Percentiles rank a stretch among this genome's conserved stretches.
phyloP scores from a whole-genome alignment of 2,329 filamentous ascomycete species.

The Pestalotiopsis fici region DNA sequence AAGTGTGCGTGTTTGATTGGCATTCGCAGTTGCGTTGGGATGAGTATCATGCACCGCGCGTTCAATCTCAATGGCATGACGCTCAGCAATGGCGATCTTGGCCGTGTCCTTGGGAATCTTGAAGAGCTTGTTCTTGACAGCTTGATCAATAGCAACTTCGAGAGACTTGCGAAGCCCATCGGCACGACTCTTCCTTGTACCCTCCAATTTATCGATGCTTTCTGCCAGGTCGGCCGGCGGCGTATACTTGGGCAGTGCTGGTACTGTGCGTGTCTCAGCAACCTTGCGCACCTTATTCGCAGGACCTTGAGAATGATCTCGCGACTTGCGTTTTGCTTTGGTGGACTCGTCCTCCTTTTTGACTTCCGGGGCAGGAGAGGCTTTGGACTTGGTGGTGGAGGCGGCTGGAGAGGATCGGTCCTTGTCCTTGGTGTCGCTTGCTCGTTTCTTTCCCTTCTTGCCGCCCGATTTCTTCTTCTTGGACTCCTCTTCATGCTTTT shows the following conservation, averaged over 20 bases:
- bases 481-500: constrained; percentile 63
- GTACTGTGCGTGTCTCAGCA: constrained; percentile 46
- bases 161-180: constrained; percentile 73
- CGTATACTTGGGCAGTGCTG: constrained; percentile 41
- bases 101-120: constrained; percentile 64
- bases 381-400: constrained; percentile 38
- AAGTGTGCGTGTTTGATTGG: constrained; percentile 71
- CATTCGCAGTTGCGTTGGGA: constrained; percentile 52
- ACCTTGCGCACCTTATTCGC: constrained; percentile 55
- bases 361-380: constrained; percentile 36
- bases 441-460: constrained; percentile 56
- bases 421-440: constrained; percentile 65
- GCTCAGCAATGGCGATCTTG: constrained; percentile 65
- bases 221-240: constrained; percentile 53
- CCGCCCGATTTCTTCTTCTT: constrained; percentile 62
- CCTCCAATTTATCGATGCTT: constrained; percentile 57
- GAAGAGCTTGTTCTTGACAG: constrained; percentile 67
- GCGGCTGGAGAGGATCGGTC: constrained; percentile 47
- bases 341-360: constrained; percentile 46
- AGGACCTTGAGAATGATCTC: constrained; percentile 56
- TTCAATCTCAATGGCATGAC: constrained; percentile 78
- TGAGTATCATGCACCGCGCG: constrained; percentile 64
- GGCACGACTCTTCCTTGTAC: constrained; percentile 67
- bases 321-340: constrained; percentile 57
- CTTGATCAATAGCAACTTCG: constrained; percentile 61